Evolutionary conservation across 176 grass and related monocot species (phyloP).

Genomic region (Triticum turgidum): DNA sequence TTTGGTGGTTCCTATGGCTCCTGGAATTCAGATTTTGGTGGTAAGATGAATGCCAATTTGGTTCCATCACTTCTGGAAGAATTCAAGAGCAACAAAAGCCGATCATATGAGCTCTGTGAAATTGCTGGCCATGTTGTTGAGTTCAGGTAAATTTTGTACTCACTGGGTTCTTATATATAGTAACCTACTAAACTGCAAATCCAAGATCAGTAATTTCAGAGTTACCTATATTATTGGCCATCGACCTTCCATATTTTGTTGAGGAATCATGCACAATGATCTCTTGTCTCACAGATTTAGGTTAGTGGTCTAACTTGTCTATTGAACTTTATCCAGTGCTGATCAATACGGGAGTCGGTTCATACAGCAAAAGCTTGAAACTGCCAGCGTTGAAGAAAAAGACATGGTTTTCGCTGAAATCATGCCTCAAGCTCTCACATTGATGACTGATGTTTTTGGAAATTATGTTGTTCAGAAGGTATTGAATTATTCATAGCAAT

Average conservation of each 20-base stretch:
- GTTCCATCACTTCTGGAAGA: constrained; percentile 77
- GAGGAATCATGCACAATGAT: background rate
- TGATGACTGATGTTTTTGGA: constrained; percentile 93
- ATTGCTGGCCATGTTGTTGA: constrained; percentile 81
- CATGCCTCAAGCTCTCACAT: constrained; percentile 70
- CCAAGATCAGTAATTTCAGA: background rate
- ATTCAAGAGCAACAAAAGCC: constrained; percentile 90
- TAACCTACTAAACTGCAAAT: background rate
- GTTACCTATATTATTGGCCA: background rate
- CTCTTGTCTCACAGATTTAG: background rate
- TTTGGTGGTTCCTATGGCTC: constrained; percentile 53
- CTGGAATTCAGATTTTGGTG: constrained; percentile 46
- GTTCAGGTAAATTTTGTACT: constrained; percentile 55
- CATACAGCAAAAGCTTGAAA: constrained; percentile 93
- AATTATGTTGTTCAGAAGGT: constrained; percentile 98
- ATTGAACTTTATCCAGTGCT: constrained; percentile 43
- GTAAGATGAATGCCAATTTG: constrained; percentile 46
- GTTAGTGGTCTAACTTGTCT: constrained; percentile 15
- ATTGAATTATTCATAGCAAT: background rate
- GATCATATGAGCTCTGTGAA: constrained; percentile 78
- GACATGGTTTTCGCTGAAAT: constrained; percentile 74
- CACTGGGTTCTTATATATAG: background rate
- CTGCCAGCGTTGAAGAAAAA: constrained; percentile 68
- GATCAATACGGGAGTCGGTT: constrained; percentile 91
- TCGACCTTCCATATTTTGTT: background rate